phyloP scores from a whole-genome alignment of 495 filamentous ascomycete species.

The Aspergillus kassunensis region DNA sequence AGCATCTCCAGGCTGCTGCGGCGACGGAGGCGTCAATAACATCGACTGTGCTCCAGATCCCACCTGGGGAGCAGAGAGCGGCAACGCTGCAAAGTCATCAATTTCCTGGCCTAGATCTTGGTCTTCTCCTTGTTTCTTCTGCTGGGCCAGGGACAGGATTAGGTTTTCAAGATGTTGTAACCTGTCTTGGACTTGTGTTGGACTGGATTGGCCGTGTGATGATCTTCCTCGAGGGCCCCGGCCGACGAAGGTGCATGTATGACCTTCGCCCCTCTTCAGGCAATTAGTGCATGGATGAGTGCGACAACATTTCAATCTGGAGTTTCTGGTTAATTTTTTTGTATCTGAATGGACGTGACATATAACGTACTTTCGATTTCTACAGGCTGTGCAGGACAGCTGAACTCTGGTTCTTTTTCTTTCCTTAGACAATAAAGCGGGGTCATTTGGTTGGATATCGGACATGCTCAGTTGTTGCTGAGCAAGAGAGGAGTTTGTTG shows the following conservation, averaged over 20 bases:
- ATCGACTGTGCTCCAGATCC: background rate
- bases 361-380: conserved; percentile 45
- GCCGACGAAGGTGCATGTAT: conserved; percentile 41
- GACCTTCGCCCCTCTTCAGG: conserved; percentile 41
- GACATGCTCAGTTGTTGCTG: conserved; percentile 1
- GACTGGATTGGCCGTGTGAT: conserved; percentile 30
- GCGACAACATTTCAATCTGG: conserved; percentile 51
- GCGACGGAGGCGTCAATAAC: background rate
- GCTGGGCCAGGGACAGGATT: conserved; percentile 43
- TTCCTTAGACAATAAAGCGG: conserved; percentile 2
- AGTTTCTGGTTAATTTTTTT: background rate
- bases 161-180: conserved; percentile 51
- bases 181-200: conserved; percentile 42
- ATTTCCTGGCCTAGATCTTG: background rate
- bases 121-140: conserved; percentile 23
- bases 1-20: background rate
- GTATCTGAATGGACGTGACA: no score
- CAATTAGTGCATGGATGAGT: conserved; percentile 49
- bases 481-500: no score
- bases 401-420: conserved; percentile 51
- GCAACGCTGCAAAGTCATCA: background rate
- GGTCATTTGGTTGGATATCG: conserved; percentile 4
- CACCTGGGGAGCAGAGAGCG: background rate
- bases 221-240: conserved; percentile 33
- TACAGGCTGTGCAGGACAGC: conserved; percentile 51